These are phyloP conservation scores for Blumeria graminis DNA, from an alignment of 2,329 filamentous ascomycete species.

Conservation along the genomic window DNA sequence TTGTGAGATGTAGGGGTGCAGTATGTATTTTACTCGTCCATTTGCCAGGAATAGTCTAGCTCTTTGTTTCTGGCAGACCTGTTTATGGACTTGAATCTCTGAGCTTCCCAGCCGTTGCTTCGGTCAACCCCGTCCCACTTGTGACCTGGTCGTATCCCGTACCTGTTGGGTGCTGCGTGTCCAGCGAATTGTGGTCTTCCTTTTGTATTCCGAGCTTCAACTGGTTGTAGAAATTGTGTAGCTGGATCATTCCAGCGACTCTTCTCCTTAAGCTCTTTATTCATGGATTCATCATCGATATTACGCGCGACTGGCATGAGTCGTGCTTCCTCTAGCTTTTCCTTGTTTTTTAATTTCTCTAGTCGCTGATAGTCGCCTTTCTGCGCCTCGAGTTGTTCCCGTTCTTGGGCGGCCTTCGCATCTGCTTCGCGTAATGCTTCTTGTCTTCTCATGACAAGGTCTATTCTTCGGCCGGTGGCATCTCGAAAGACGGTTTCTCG, in stretches of 20 bases:
- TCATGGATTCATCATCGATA: slow-evolving; percentile 70
- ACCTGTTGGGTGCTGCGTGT: slow-evolving; percentile 66
- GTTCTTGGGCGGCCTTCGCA: slow-evolving; percentile 39
- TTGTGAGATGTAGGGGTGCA: neutral
- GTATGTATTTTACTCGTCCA: slow-evolving; percentile 45
- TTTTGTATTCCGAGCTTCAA: slow-evolving; percentile 8
- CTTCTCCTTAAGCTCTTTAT: slow-evolving; percentile 51
- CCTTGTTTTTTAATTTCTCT: slow-evolving; percentile 37
- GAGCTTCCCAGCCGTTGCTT: slow-evolving; percentile 75
- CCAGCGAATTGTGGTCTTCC: slow-evolving; percentile 40
- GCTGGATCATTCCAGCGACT: slow-evolving; percentile 90
- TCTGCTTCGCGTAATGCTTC: slow-evolving; percentile 63
- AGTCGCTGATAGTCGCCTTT: slow-evolving; percentile 68
- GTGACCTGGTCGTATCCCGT: slow-evolving; percentile 78
- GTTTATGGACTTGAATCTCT: slow-evolving; percentile 79
- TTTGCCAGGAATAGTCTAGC: slow-evolving; percentile 83
- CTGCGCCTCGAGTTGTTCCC: slow-evolving; percentile 41
- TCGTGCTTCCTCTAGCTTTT: slow-evolving; percentile 55
- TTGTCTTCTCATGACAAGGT: slow-evolving; percentile 72
- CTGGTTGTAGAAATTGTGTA: slow-evolving; percentile 43
- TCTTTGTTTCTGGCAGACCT: slow-evolving; percentile 50
- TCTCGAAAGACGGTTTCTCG: slow-evolving; percentile 87
- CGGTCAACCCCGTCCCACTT: slow-evolving; percentile 94
- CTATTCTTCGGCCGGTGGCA: slow-evolving; percentile 81
- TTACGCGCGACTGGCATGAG: slow-evolving; percentile 57